Percentiles rank a stretch among this genome's conserved stretches.
These are phyloP conservation scores for Vickermania spadyakhi DNA, from an alignment of 208 protist genomes.

Conservation along the genomic window DNA sequence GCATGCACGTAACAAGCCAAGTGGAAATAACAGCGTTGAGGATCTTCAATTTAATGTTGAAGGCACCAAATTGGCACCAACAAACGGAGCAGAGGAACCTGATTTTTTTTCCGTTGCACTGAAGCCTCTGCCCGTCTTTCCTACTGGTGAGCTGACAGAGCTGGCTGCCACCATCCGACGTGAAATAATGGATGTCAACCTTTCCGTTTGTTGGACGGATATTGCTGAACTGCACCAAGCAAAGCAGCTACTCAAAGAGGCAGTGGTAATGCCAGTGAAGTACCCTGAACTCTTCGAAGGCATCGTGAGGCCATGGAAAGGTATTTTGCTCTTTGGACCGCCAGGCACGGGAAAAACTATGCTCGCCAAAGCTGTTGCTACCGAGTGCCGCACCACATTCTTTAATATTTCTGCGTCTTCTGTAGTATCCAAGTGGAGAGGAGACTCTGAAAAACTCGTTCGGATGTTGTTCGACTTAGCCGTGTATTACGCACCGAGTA, in stretches of 20 bases:
- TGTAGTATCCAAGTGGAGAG: constrained; percentile 96
- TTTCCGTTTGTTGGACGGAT: constrained; percentile 80
- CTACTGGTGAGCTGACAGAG: constrained; percentile 64
- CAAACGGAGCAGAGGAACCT: constrained; percentile 2
- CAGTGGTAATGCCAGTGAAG: constrained; percentile 86
- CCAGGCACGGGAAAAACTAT: constrained; percentile 98
- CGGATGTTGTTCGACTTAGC: constrained; percentile 92
- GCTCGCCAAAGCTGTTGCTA: constrained; percentile 94
- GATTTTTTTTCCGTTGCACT: constrained; percentile 34
- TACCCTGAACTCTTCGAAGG: constrained; percentile 88
- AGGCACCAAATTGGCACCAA: constrained; percentile 12
- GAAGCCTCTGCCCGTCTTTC: constrained; percentile 72
- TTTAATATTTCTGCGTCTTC: constrained; percentile 97
- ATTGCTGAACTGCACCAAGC: constrained; percentile 89
- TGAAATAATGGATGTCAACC: constrained; percentile 84
- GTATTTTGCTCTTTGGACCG: constrained; percentile 94
- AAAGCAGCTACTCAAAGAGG: constrained; percentile 92
- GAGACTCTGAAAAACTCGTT: constrained; percentile 97
- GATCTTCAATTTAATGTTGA: constrained; percentile 12
- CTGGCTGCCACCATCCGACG: constrained; percentile 70
- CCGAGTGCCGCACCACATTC: constrained; percentile 97
- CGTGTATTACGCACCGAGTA: constrained; percentile 86
- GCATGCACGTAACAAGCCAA: background rate
- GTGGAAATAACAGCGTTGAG: constrained; percentile 1
- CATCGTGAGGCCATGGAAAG: constrained; percentile 93